Base-by-base conservation (phyloP, 208 protist genomes). In the Entamoeba histolytica region DNA sequence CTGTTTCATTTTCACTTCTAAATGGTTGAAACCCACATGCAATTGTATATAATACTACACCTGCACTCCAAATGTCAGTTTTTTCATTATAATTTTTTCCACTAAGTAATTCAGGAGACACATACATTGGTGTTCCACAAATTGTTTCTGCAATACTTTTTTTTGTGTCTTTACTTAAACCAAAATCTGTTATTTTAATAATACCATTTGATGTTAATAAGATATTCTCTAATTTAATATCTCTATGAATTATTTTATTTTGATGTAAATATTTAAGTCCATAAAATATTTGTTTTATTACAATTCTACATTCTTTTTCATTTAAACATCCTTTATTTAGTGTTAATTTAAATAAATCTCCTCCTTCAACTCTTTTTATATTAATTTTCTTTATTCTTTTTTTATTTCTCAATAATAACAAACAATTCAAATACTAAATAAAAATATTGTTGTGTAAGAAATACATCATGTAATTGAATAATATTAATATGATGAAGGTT, bases 51-150 rank as follows among this genome's bases (percentile, higher is more conserved):
- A 61, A 17, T 44, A 92, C n/a, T 39, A 55, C 47, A 52, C 91
- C 91, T 4, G 35, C n/a, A 61, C 49, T 39, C 91, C 91, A 92
- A 31, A 96, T 93, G 55, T 96, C 95, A 51, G 61, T 93, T 92
- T 95, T 96, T n/a, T 78, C 91, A 95, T 94, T 93, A 94, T 87
- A 91, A 35, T 0, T 5, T 47, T 78, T 78, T 6, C 91, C 91
- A 55, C 5, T 49, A 3, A 92, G 15, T 7, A 49, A 92, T 93
- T 95, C 95, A 4, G 95, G 95, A 28, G 95, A 96, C 23, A 96
- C 94, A 78, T 96, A 96, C 6, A 44, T 91, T 7, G 95, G 95
- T 39, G 95, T 95, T 6, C 95, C 95, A 49, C 28, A 39, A 0
- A 91, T 35, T 19, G 78, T 91, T 19, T 14, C 17, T 15, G 78